Base-by-base conservation (phyloP, 495 filamentous ascomycete species). In the Margaritispora aquatica region DNA sequence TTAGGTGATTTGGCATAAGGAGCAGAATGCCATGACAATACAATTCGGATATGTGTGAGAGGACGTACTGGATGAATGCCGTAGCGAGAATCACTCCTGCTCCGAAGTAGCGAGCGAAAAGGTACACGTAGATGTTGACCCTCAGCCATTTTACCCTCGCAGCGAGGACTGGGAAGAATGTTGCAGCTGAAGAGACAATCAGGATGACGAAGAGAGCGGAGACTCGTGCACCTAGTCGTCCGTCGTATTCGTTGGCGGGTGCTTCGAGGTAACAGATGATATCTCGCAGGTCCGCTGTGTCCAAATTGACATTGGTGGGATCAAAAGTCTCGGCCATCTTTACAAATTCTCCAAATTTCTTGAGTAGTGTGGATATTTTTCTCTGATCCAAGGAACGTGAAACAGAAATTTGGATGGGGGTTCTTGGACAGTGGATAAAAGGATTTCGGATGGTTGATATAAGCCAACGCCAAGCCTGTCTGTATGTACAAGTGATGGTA, bases 201-300 rank as follows among this genome's bases (percentile, higher is more conserved):
- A 89, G 66, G 61, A 92, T 90, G 57, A 91, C 88, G 63, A 91
- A 91, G 64, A 92, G 77, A 24, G 88, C 77, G 1, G 87, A 89
- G 62, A 92, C 80, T 11, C 88, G 81, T 26, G 86, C 68, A 15
- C 84, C 86, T 27, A 89, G 73, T 15, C 74, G 74, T 31, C 86
- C 86, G 63, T 89, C 74, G 50, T 77, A 88, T 13, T 76, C 77
- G 65, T 88, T 88, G 7, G 73, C 71, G 0, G 63, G 68, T 1
- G 8, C 26, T 2, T 58, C 26, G 19, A 66, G 46, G 34, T 54
- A 66, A 21, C 64, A 66, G 38, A 66, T 36, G 19, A 66, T 47
- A 2, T 24, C 47, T 9, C 21, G 23, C 2, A 57, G 60, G 55
- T 63, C 60, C 2, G 57, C 60, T 1, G 56, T 61, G 27, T 54